Evolutionary conservation across 73 alveolate genomes (phyloP).

Genomic region (Paramecium bursaria): DNA sequence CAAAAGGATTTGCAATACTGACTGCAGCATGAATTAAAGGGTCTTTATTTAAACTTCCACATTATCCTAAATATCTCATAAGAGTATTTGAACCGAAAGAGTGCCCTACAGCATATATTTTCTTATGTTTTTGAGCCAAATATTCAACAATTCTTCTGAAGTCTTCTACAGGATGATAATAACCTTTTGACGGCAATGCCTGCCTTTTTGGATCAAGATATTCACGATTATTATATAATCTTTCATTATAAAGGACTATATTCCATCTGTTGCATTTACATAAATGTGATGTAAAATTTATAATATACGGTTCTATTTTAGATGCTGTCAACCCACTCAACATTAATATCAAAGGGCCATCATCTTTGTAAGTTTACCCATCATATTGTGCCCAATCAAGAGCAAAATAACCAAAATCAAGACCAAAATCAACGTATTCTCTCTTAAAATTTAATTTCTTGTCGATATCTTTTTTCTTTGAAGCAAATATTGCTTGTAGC

Average conservation of each 20-base stretch:
- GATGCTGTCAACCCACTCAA: slow-evolving; percentile 54
- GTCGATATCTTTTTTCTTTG: slow-evolving; percentile 16
- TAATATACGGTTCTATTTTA: slow-evolving; percentile 43
- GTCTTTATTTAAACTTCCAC: slow-evolving; percentile 32
- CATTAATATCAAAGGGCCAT: slow-evolving; percentile 1
- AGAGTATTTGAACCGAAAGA: slow-evolving; percentile 66
- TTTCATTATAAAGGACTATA: slow-evolving; percentile 33
- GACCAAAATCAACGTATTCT: slow-evolving; percentile 50
- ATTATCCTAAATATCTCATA: slow-evolving; percentile 56
- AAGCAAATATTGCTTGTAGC: slow-evolving; percentile 15
- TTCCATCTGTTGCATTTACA: slow-evolving; percentile 45
- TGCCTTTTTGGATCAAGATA: not conserved
- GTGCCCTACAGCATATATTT: slow-evolving; percentile 68
- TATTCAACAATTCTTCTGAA: slow-evolving; percentile 39
- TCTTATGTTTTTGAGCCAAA: slow-evolving; percentile 5
- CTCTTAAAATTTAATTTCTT: slow-evolving; percentile 2
- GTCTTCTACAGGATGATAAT: slow-evolving; percentile 44
- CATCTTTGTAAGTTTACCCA: slow-evolving; percentile 38
- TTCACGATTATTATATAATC: slow-evolving; percentile 1
- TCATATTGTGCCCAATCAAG: slow-evolving; percentile 50
- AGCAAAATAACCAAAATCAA: slow-evolving; percentile 42
- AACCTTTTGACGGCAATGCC: slow-evolving; percentile 4
- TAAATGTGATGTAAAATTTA: not conserved
- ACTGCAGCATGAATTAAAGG: slow-evolving; percentile 60
- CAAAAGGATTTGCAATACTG: slow-evolving; percentile 64